Evolutionary conservation across 2,329 filamentous ascomycete species (phyloP), one percentile per base, ranked within the genome.

Genomic region (Sporothrix brunneoviolacea): DNA sequence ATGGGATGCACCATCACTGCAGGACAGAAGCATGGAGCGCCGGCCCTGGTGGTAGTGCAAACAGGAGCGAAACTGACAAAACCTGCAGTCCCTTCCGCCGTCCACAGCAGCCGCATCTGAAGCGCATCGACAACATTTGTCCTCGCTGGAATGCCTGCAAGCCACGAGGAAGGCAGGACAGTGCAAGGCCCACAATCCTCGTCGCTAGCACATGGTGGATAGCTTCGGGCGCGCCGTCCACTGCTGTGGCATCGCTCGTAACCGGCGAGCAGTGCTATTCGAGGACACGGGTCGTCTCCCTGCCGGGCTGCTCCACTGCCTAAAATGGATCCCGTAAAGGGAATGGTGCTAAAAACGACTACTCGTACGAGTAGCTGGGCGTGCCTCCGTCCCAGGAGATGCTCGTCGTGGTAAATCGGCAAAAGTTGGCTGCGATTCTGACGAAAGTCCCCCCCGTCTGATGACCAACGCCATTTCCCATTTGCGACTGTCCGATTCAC

Each of bases 271-370:
- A 35, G 27, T 18, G 18, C 27, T 35, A 48, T 41, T 41, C 19
- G 27, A 41, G 46, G 37, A 48, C 13, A 41, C 37, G 36, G 37
- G 16, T 27, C 18, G 45, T 33, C 10, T 36, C 30, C 19, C 19
- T 48, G 27, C 46, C 46, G 37, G 24, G 18, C 45, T 48, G 36
- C 45, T 48, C 45, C 45, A 48, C 36, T 33, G 24, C 45, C 45
- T 19, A 32, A 39, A 47, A 38, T 39, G 16, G 35, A 36, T 4
- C 30, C 30, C 21, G 32, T 27, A 45, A 19, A 19, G 9, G 32
- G 18, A 18, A 45, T 36, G 32, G 42, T 22, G 15, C 32, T 45
- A 21, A 19, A 13, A 35, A 35, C 27, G 41, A 43, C n/a, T n/a
- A n/a, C n/a, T n/a, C n/a, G n/a, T n/a, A n/a, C n/a, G n/a, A n/a